Evolutionary conservation across 2,329 filamentous ascomycete genomes (phyloP), one percentile per base, ranked within the genome.

Genomic region (Clonostachys solani): DNA sequence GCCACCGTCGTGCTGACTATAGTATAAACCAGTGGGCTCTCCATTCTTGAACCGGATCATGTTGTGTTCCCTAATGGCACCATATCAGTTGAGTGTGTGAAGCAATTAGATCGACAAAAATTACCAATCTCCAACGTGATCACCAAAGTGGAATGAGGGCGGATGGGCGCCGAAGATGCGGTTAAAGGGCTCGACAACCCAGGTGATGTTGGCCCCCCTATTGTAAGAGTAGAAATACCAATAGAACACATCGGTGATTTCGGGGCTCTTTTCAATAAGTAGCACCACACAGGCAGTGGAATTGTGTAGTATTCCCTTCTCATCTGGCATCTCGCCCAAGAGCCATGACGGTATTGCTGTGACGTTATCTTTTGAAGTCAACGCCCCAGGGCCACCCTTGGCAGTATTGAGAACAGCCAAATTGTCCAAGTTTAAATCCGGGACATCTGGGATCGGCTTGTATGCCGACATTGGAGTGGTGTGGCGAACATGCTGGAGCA

Each of bases 141-240:
- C 52, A 10, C 57, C 57, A 43, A 58, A 59, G 41, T 53, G 51
- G 46, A 54, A 49, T 2, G 52, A 52, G 12, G 49, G 18, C 29
- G 54, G 41, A 18, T 40, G 40, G 10, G 51, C 53, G 3, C 51
- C 47, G 6, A 60, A 40, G 18, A 62, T 23, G 2, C 53, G 35
- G 9, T 55, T 47, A 15, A 63, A 33, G 1, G 60, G 60, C 45
- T 56, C 53, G 19, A 60, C 16, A 1, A 62, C 58, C 45, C 60
- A 59, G 1, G 56, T 58, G 46, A 60, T 52, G 33, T 61, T 61
- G 6, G 53, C 46, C 0, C 60, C 61, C 35, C 54, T 50, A 16
- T 64, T 55, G 42, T 60, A 63, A 7, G 61, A 63, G 48, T 64
- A 63, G 37, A 64, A 64, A 47, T 64, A 64, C 33, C 62, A 64